Base-by-base conservation (phyloP, 106 monocot species). In the Hemerocallis citrina region DNA sequence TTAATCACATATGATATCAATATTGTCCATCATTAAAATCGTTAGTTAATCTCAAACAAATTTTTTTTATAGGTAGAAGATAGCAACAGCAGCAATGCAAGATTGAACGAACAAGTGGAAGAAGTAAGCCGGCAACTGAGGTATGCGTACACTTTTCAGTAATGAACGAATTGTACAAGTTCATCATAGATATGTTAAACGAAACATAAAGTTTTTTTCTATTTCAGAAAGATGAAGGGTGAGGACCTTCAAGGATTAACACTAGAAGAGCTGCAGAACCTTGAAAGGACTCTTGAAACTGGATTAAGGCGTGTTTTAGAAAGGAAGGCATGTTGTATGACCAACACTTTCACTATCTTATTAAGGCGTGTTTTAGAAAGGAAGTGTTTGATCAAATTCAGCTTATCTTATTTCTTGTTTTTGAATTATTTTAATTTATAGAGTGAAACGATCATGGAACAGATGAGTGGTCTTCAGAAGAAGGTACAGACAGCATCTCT, bases 181-280 rank as follows among this genome's bases (percentile, higher is more conserved):
- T 36, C 21, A 23, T 49, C 11, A 36, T 42, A 15, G 2, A 14
- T 24, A 25, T 25, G 1, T 25, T 1, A n/a, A 6, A 16, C 47
- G 19, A 15, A 17, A 42, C 55, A 37, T n/a, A 11, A 37, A 7
- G 40, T 20, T 34, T 24, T 28, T 21, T 1, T 16, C 19, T 20
- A 15, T 32, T 77, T 41, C 64, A 92, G 92, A 32, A 74, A 79
- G 56, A 73, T 92, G 84, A 75, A 65, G 55, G 88, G 88, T 62
- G 80, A 88, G 47, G 75, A 92, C 16, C 79, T 88, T 24, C 72
- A 84, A 47, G 77, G 65, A 17, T 74, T 92, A 36, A 62, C 73
- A 7, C 37, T 81, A 4, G 45, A 76, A 34, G 80, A 92, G 74
- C 76, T 92, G 23, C 72, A 68, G 52, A 59, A 66, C 35, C 74